These are phyloP conservation scores for Ampelocalamus luodianensis DNA, from an alignment of 176 grass and related monocot species.

Conservation along the genomic window DNA sequence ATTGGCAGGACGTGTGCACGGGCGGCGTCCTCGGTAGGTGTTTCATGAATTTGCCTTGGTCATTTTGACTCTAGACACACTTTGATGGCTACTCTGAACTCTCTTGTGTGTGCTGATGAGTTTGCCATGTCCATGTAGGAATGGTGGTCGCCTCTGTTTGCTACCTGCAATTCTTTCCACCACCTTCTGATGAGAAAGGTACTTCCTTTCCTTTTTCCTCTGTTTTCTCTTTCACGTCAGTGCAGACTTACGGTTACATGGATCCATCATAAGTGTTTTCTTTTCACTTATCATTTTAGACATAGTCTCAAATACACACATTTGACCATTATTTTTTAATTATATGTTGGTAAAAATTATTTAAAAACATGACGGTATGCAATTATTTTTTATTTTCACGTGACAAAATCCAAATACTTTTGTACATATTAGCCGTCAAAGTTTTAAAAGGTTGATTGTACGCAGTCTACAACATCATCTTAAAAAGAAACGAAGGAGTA, in stretches of 20 bases:
- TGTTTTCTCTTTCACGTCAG: neutral
- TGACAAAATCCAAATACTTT: too few species aligned
- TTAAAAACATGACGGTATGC: too few species aligned
- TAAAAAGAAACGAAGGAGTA: too few species aligned
- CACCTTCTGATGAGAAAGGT: slow-evolving; percentile 51
- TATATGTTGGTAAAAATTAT: too few species aligned
- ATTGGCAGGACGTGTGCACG: slow-evolving; percentile 69
- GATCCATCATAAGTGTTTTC: neutral
- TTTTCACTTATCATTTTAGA: neutral
- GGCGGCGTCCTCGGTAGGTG: slow-evolving; percentile 57
- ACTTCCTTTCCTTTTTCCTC: neutral
- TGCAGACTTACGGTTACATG: neutral
- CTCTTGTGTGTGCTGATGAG: neutral
- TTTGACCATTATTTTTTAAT: too few species aligned
- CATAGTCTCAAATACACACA: too few species aligned
- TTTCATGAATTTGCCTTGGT: neutral
- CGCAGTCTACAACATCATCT: too few species aligned
- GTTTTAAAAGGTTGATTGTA: too few species aligned
- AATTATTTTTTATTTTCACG: too few species aligned
- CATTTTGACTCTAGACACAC: neutral
- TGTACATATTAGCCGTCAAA: too few species aligned
- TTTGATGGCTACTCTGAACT: neutral
- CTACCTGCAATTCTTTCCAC: slow-evolving; percentile 63
- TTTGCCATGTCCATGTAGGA: slow-evolving; percentile 31
- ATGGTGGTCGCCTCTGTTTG: slow-evolving; percentile 49